Base-by-base conservation (phyloP, 2,329 filamentous ascomycete genomes). In the Blumeria graminis region DNA sequence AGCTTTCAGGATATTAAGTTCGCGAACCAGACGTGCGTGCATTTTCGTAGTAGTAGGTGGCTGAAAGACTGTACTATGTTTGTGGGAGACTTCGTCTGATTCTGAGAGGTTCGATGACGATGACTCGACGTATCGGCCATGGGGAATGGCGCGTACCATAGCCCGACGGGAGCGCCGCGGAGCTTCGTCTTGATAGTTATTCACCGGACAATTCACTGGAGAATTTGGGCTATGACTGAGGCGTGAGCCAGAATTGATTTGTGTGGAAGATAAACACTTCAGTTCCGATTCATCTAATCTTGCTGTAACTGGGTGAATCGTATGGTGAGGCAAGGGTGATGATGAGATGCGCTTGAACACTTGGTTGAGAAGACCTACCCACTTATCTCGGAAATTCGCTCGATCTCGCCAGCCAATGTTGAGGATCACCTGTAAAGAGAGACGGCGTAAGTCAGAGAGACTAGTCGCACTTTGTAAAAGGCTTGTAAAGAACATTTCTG, bases 341-440 rank as follows among this genome's bases (percentile, higher is more conserved):
- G 68, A 60, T 14, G 66, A 68, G 1, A 67, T 69, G 14, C 78
- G 72, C 53, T 80, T 73, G 63, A 86, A 89, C 2, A 87, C 75
- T 11, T 71, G 73, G 56, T 80, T 76, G 55, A 95, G 71, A 60
- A 74, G 80, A n/a, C 76, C 72, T 54, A 80, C 80, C 86, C 88
- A 94, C 60, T 78, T 77, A 61, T 83, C 79, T 41, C 89, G 78
- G 63, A 95, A 82, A n/a, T 76, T 75, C 16, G 84, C 84, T 45
- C 90, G 79, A 64, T 87, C 79, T 59, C 87, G 81, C 86, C 88
- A 94, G 32, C 84, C 81, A 50, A 80, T 76, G 63, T 89, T 80
- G 52, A 95, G 72, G 67, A 87, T 90, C 0, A 83, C 81, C 63
- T 85, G 61, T 52, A 95, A 76, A 1, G 77, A 74, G 10, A 95